Base-by-base conservation (phyloP, 1,284 basidiomycete genomes). In the Pseudozyma sp. region DNA sequence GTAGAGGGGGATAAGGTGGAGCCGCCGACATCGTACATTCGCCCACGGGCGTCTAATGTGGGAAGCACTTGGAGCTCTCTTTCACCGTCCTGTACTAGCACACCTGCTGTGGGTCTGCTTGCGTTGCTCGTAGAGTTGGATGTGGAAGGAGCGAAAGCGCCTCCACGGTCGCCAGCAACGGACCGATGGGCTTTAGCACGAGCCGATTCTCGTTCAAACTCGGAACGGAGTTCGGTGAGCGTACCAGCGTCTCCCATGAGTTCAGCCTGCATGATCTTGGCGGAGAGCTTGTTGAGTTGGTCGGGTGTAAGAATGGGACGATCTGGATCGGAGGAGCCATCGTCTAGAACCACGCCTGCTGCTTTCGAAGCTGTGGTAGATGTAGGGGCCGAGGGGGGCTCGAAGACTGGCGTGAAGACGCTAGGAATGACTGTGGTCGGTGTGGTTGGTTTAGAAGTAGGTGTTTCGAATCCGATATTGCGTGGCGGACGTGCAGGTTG, bases 271-370 rank as follows among this genome's bases (percentile, higher is more conserved):
- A 99, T 86, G 1, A 97, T 94, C 76, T 92, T 92, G 8, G 96
- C 97, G 85, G 98, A 95, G 1, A 99, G 87, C 80, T 91, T 92
- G 86, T 99, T 99, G 45, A 99, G 88, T 39, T 92, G 92, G 40
- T 85, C 86, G 9, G 86, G 81, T 0, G 86, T 85, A 56, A 88
- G 70, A 31, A 71, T 49, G 36, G 67, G 63, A 3, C 62, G 42
- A 45, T 68, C 64, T 0, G 71, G 75, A 18, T 70, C 56, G 39
- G 45, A 39, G 7, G 55, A 51, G 39, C 54, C 59, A 34, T 62
- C 54, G 31, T 68, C 60, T 13, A 66, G 8, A 21, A 65, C 52
- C 1, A 66, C 50, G 25, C 62, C 71, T 16, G 58, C 42, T 31
- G 13, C 25, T 3, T 31, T 31, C 25, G 25, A 40, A 10, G 38